Percentiles rank a stretch among this genome's conserved stretches.
Conservation (phyloP, 768 basidiomycete species). For the Pleurotus tuber-regium region DNA sequence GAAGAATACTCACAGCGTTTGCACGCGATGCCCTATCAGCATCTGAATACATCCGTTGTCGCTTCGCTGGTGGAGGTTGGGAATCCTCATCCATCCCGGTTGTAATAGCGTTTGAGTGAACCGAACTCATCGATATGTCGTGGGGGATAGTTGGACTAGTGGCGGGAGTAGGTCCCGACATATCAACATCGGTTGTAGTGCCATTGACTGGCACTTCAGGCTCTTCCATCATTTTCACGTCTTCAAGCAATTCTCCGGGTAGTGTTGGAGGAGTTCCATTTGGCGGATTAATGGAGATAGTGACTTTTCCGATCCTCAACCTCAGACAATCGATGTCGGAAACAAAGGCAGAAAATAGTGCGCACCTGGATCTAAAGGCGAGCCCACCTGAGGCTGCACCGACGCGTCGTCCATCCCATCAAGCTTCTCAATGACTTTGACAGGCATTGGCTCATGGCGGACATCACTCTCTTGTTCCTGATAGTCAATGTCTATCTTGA, state of each 20-base stretch:
- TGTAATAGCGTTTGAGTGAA: constrained; percentile 33
- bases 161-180: constrained; percentile 33
- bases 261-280: constrained; percentile 43
- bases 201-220: constrained; percentile 10
- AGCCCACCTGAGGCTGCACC: constrained; percentile 40
- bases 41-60: constrained; percentile 73
- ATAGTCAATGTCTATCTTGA: constrained; percentile 63
- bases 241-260: constrained; percentile 40
- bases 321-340: constrained; percentile 20
- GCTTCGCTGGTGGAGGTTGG: constrained; percentile 79
- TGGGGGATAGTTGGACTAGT: constrained; percentile 34
- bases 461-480: constrained; percentile 67
- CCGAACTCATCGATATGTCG: constrained; percentile 37
- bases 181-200: constrained; percentile 12
- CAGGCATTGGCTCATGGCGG: constrained; percentile 54
- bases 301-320: constrained; percentile 26
- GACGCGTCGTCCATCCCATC: constrained; percentile 40
- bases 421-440: constrained; percentile 41
- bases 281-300: constrained; percentile 42
- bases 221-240: constrained; percentile 59
- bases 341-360: constrained; percentile 20
- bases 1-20: constrained; percentile 54
- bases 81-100: constrained; percentile 51
- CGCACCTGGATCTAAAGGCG: constrained; percentile 53
- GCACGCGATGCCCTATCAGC: constrained; percentile 70